These are phyloP conservation scores for Westerdykella aurantiaca DNA, from an alignment of 2,329 filamentous ascomycete genomes.

Conservation along the genomic window DNA sequence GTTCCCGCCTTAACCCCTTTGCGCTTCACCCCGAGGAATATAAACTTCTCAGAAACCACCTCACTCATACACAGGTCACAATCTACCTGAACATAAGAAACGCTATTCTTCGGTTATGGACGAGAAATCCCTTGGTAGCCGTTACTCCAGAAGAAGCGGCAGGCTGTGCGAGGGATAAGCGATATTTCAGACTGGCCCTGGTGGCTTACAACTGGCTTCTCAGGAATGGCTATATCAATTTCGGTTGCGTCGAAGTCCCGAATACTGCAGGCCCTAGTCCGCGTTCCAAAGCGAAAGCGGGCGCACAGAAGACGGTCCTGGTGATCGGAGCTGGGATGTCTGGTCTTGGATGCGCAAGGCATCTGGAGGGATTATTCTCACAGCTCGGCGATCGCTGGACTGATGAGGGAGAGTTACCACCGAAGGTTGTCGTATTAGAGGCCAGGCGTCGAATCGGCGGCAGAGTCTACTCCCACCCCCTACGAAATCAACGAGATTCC, in stretches of 20 bases:
- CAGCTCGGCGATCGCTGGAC: slow-evolving; percentile 69
- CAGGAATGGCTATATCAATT: slow-evolving; percentile 91
- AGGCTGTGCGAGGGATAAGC: slow-evolving; percentile 78
- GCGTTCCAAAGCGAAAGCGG: slow-evolving; percentile 38
- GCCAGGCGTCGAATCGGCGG: slow-evolving; percentile 83
- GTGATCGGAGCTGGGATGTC: slow-evolving; percentile 93
- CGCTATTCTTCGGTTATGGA: slow-evolving; percentile 85
- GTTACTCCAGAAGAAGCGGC: slow-evolving; percentile 81
- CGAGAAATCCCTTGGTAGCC: slow-evolving; percentile 73
- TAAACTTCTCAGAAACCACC: slow-evolving; percentile 67
- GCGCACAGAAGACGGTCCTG: slow-evolving; percentile 66
- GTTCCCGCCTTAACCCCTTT: slow-evolving; percentile 84
- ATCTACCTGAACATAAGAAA: slow-evolving; percentile 96
- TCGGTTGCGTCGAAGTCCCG: slow-evolving; percentile 77
- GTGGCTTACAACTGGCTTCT: slow-evolving; percentile 91
- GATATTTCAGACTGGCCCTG: slow-evolving; percentile 84
- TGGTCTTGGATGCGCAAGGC: slow-evolving; percentile 84
- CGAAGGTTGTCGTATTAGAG: slow-evolving; percentile 75
- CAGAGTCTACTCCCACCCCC: slow-evolving; percentile 79
- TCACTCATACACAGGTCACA: slow-evolving; percentile 85
- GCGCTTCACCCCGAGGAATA: slow-evolving; percentile 82
- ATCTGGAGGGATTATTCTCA: slow-evolving; percentile 77
- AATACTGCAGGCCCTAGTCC: slow-evolving; percentile 34
- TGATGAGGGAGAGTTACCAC: slow-evolving; percentile 60
- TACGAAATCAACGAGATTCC: slow-evolving; percentile 54